phyloP scores from a whole-genome alignment of 306 rosid genomes.

The Inga laurina region DNA sequence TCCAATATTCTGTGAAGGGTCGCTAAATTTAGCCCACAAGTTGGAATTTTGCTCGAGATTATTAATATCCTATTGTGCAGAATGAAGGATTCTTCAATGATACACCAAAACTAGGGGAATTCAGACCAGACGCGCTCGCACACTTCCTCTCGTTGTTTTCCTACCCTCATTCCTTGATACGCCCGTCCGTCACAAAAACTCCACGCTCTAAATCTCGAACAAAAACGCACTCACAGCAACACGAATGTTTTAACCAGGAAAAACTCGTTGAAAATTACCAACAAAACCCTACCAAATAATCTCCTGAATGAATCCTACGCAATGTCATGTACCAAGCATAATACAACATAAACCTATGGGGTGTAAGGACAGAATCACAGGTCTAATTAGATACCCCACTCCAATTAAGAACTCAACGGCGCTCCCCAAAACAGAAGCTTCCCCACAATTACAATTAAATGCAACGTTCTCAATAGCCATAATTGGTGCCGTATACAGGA shows the following conservation, averaged over 20 bases:
- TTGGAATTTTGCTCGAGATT: background rate
- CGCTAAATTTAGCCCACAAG: background rate
- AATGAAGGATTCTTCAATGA: background rate
- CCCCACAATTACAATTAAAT: constrained; percentile 29
- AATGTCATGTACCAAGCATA: background rate
- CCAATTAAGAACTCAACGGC: constrained; percentile 26
- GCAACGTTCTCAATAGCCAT: constrained; percentile 44
- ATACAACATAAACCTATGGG: constrained; percentile 27
- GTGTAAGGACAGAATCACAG: background rate
- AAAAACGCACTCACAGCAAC: background rate
- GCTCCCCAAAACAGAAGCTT: constrained; percentile 29
- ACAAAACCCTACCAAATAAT: constrained; percentile 12
- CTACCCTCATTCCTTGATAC: background rate
- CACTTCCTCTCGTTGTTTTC: background rate
- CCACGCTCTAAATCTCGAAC: background rate
- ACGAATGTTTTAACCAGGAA: background rate
- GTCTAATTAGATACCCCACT: constrained; percentile 14
- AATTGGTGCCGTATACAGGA: constrained; percentile 52
- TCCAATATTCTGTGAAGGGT: too few species aligned
- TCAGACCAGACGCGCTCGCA: too few species aligned
- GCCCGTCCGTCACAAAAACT: background rate
- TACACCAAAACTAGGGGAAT: too few species aligned
- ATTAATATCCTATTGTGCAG: background rate
- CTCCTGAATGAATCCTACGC: background rate
- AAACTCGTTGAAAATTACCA: background rate